Evolutionary conservation across 169 alveolate species (phyloP).

Genomic region (Eimeria acervulina): DNA sequence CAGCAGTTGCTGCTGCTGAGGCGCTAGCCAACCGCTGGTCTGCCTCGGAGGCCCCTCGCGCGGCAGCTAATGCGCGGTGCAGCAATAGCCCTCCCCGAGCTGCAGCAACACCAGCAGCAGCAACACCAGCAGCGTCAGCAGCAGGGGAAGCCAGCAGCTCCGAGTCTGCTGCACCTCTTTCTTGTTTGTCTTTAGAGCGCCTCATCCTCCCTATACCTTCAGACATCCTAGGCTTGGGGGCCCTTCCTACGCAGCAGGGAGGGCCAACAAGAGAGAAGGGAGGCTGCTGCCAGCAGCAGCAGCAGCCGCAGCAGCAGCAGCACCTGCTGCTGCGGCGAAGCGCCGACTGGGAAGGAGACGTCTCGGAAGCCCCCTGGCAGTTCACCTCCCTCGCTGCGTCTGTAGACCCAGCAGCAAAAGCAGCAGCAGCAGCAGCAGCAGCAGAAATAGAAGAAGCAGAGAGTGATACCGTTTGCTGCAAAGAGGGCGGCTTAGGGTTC

Average conservation of each 20-base stretch:
- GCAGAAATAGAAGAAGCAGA: not conserved
- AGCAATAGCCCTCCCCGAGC: not conserved
- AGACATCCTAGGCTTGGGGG: not conserved
- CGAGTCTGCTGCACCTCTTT: not conserved
- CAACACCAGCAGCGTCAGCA: not conserved
- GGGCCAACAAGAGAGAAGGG: not conserved
- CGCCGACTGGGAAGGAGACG: constrained; percentile 17
- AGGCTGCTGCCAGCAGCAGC: too few species aligned
- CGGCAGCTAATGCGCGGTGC: not conserved
- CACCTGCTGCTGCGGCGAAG: constrained; percentile 21
- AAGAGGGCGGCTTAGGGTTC: not conserved
- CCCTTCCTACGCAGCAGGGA: not conserved
- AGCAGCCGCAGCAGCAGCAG: not conserved
- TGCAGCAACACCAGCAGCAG: constrained; percentile 23
- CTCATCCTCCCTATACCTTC: constrained; percentile 33
- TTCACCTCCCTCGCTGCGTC: constrained; percentile 31
- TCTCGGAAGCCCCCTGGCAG: constrained; percentile 29
- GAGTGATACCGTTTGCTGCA: not conserved
- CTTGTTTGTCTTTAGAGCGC: not conserved
- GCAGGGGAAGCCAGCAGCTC: constrained; percentile 10
- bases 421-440: constrained; percentile 17
- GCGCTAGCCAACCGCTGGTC: constrained; percentile 8
- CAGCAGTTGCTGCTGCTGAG: constrained; percentile 46
- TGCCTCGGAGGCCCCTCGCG: not conserved
- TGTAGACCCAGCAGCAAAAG: too few species aligned